A percentile compares a stretch with the other conserved stretches of the same genome.
These are phyloP conservation scores for Cryphonectria carpinicola DNA, from an alignment of 2,329 filamentous ascomycete species.

Conservation along the genomic window DNA sequence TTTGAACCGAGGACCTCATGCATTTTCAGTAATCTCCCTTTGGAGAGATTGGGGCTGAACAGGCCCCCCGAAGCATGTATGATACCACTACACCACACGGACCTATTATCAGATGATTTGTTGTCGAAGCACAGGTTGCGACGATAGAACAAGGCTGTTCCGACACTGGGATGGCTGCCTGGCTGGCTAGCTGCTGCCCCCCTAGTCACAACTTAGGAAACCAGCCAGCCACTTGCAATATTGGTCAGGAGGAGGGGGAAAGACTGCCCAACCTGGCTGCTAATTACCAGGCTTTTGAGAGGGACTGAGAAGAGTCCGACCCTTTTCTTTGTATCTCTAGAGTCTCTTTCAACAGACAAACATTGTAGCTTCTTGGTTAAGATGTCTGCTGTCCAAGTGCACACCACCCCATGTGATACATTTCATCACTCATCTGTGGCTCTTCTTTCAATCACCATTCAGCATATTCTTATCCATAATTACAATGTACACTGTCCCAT, in stretches of 20 bases:
- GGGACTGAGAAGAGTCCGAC: not conserved
- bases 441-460: not conserved
- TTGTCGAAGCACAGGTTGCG: not conserved
- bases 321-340: not conserved
- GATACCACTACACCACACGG: constrained; percentile 17
- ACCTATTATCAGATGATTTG: not conserved
- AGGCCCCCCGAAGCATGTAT: constrained; percentile 10
- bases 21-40: not conserved
- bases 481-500: no score
- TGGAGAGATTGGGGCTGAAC: not conserved
- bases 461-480: not conserved
- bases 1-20: constrained; percentile 19
- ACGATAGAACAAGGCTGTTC: not conserved
- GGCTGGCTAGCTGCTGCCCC: not conserved
- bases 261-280: no score
- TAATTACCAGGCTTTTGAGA: not conserved
- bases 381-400: not conserved
- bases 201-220: not conserved
- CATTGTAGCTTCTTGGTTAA: not conserved
- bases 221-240: not conserved
- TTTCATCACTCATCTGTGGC: not conserved
- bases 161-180: not conserved
- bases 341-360: no score
- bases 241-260: not conserved
- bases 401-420: no score